Evolutionary conservation across 495 filamentous ascomycete genomes (phyloP), one percentile per base, ranked within the genome.

Genomic region (Talaromyces nanjingensis): DNA sequence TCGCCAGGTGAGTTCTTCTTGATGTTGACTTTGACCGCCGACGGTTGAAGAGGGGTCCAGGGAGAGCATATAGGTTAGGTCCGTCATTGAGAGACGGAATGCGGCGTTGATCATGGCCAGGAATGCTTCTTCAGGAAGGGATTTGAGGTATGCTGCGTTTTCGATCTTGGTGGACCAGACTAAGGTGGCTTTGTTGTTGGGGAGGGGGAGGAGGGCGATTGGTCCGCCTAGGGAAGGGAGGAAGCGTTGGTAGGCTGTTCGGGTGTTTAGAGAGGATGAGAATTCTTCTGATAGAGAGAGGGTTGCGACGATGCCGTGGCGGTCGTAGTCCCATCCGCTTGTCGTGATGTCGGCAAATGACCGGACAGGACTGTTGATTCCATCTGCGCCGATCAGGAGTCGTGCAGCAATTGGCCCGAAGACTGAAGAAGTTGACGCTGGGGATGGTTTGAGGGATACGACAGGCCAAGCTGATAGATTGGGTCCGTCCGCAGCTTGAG

Each of bases 181-280:
- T 0, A 99, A 80, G 0, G 91, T 90, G 4, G 91, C 86, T 66
- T 84, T 84, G 66, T 90, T 88, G 16, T 88, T 89, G 3, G 94
- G 94, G 1, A 98, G 79, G 8, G 94, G 93, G 2, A 99, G 83
- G 67, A 98, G 84, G 6, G 94, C 94, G 54, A 98, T 85, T 0
- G 94, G 93, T 0, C 94, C 94, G 18, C 79, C 79, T 8, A 81
- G 73, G 0, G 90, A 89, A 2, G 94, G 94, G 20, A 99, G 82
- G 75, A 99, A 99, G 37, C 94, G 85, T 77, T 99, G 94, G 73
- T 96, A 99, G 29, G 94, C 94, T 57, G 85, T 91, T 66, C 89
- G 89, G 62, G 70, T 16, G 72, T 68, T 55, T 67, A 54, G 56
- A 24, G 3, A 3, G 3, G n/a, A 65, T 29, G 47, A 22, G 27